These are phyloP conservation scores for Graphium sp. DNA, from an alignment of 2,329 filamentous ascomycete species.

Conservation along the genomic window DNA sequence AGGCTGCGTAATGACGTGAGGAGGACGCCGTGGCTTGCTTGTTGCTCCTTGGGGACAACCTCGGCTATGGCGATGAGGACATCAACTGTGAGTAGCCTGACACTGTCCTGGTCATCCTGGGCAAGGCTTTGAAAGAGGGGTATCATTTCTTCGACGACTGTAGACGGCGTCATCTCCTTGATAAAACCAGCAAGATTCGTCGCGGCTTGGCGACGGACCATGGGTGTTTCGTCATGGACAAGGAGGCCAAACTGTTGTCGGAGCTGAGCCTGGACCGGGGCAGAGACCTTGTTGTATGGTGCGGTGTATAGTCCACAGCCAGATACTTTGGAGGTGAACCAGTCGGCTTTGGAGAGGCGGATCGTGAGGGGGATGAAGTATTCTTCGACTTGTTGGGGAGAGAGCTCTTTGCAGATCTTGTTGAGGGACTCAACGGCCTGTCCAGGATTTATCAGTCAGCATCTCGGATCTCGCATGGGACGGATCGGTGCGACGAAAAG, in stretches of 20 bases:
- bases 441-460: no score
- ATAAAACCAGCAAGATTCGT: slow-evolving; percentile 96
- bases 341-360: slow-evolving; percentile 95
- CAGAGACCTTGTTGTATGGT: slow-evolving; percentile 82
- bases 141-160: slow-evolving; percentile 98
- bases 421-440: slow-evolving; percentile 97
- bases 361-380: slow-evolving; percentile 92
- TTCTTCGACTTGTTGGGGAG: slow-evolving; percentile 84
- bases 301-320: slow-evolving; percentile 89
- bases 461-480: no score
- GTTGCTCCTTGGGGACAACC: slow-evolving; percentile 94
- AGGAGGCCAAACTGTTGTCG: slow-evolving; percentile 83
- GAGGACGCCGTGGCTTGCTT: slow-evolving; percentile 86
- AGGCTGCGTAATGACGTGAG: slow-evolving; percentile 79
- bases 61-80: slow-evolving; percentile 93
- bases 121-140: slow-evolving; percentile 95
- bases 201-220: slow-evolving; percentile 93
- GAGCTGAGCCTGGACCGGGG: slow-evolving; percentile 76
- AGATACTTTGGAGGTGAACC: slow-evolving; percentile 99
- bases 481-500: background rate
- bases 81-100: slow-evolving; percentile 87
- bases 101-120: slow-evolving; percentile 93
- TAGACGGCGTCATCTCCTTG: slow-evolving; percentile 81
- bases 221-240: slow-evolving; percentile 96
- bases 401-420: slow-evolving; percentile 93